phyloP scores from a whole-genome alignment of 2,329 filamentous ascomycete species.

The Penicillium sp. region DNA sequence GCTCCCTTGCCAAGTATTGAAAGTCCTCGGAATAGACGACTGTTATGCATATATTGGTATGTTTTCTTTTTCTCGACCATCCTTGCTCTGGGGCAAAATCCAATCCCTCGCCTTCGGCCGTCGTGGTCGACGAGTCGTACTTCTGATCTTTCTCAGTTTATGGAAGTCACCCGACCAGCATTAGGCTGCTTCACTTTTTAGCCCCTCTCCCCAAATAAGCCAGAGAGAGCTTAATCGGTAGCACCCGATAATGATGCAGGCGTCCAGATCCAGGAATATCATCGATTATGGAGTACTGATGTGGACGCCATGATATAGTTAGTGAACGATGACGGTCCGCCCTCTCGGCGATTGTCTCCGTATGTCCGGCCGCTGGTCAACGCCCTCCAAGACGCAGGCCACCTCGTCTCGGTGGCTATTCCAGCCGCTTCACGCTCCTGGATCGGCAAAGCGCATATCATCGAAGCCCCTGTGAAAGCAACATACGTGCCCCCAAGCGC shows the following conservation, averaged over 20 bases:
- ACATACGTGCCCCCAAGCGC: conserved; percentile 72
- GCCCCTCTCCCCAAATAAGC: background rate
- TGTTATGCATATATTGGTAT: conserved; percentile 55
- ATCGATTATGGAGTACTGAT: background rate
- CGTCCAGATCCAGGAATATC: background rate
- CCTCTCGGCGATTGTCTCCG: conserved; percentile 72
- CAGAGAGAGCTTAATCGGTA: conserved; percentile 4
- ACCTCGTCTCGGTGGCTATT: conserved; percentile 83
- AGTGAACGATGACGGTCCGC: conserved; percentile 76
- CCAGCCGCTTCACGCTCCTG: conserved; percentile 88
- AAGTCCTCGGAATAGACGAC: conserved; percentile 10
- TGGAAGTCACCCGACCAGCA: conserved; percentile 20
- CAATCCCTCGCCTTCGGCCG: conserved; percentile 7
- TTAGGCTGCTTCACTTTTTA: background rate
- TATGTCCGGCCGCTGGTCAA: conserved; percentile 74
- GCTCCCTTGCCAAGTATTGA: conserved; percentile 16
- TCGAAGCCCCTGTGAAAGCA: conserved; percentile 80
- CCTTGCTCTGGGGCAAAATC: conserved; percentile 15
- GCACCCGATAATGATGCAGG: conserved; percentile 1
- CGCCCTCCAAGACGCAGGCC: conserved; percentile 71
- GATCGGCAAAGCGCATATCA: conserved; percentile 96
- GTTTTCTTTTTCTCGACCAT: conserved; percentile 25
- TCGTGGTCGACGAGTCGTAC: background rate
- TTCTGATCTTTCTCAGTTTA: conserved; percentile 1
- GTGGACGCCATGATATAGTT: conserved; percentile 31